Evolutionary conservation across 164 flowering plant species (phyloP), one percentile per base, ranked within the genome.

Genomic region (Magnolia kwangsiensis): DNA sequence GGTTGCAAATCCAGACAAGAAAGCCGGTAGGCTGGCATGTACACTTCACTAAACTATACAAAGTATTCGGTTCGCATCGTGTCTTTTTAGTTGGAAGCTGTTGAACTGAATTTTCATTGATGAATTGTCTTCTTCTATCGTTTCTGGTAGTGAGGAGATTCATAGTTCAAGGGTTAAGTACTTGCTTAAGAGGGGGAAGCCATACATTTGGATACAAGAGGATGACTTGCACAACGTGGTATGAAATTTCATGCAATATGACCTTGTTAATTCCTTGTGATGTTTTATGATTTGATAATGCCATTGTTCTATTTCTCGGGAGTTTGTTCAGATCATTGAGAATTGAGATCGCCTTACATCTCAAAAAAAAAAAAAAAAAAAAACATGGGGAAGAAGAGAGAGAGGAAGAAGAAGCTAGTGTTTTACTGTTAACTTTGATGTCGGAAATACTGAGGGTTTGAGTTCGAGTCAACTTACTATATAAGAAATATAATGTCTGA

Each of bases 151-250:
- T 83, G 89, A 80, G 74, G 89, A 85, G 27, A 86, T 93, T 75
- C 80, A 91, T 80, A 78, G 80, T 75, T 90, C 98, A 21, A 89
- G 81, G 80, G 90, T 93, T 37, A 90, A 89, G 80, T 93, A 93
- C 81, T 76, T 93, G 49, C 72, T 88, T 67, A 90, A 77, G 82
- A 89, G 80, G 79, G 97, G 96, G 76, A 91, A 75, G 83, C 95
- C 96, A 9, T 93, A 86, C 73, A 72, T 95, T 8, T 93, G 97
- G 95, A 84, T 95, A 69, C 95, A 87, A 14, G 91, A 92, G 76
- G 83, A 84, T n/a, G 97, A 93, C 68, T 74, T 85, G 80, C 98
- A 95, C 76, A 90, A 89, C 81, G 85, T 89, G 94, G 98, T 95
- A 92, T 58, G 79, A 2, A n/a, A 8, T 71, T 71, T 7, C 11